phyloP scores from a whole-genome alignment of 1,284 basidiomycete genomes.

The Phaffia rhodozyma region DNA sequence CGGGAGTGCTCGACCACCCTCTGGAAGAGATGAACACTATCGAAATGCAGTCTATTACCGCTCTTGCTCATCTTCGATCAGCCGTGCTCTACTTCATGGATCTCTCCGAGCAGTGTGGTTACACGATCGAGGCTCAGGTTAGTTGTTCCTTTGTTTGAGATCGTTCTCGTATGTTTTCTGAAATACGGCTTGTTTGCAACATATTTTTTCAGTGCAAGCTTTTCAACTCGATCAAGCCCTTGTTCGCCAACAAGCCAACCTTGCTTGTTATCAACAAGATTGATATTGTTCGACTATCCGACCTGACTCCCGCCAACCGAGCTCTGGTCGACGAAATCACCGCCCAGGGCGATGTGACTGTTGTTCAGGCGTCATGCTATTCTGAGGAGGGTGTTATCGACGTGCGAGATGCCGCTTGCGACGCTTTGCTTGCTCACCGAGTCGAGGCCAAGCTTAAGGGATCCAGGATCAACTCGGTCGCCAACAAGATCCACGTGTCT shows the following conservation, averaged over 20 bases:
- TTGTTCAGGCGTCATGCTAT: constrained; percentile 76
- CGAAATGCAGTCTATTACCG: constrained; percentile 97
- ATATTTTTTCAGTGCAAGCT: constrained; percentile 61
- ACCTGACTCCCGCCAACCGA: constrained; percentile 60
- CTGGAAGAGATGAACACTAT: constrained; percentile 99
- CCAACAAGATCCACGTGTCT: constrained; percentile 88
- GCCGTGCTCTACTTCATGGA: constrained; percentile 96
- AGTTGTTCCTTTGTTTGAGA: constrained; percentile 24
- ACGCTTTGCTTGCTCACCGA: constrained; percentile 78
- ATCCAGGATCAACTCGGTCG: constrained; percentile 77
- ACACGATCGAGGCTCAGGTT: constrained; percentile 83
- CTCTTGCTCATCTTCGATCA: constrained; percentile 80
- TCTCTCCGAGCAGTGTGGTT: constrained; percentile 89
- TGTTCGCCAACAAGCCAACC: constrained; percentile 83
- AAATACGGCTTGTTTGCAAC: background rate
- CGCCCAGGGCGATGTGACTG: constrained; percentile 53
- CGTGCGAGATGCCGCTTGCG: constrained; percentile 83
- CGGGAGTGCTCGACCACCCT: constrained; percentile 71
- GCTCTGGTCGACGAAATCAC: constrained; percentile 76
- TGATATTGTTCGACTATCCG: constrained; percentile 72
- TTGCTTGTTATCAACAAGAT: constrained; percentile 93
- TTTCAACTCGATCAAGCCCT: constrained; percentile 93
- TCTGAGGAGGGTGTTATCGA: constrained; percentile 93
- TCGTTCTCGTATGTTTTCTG: background rate
- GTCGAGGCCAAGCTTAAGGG: constrained; percentile 87